Conservation (phyloP, 2,329 filamentous ascomycete species). For the Akanthomyces uredinophilus region DNA sequence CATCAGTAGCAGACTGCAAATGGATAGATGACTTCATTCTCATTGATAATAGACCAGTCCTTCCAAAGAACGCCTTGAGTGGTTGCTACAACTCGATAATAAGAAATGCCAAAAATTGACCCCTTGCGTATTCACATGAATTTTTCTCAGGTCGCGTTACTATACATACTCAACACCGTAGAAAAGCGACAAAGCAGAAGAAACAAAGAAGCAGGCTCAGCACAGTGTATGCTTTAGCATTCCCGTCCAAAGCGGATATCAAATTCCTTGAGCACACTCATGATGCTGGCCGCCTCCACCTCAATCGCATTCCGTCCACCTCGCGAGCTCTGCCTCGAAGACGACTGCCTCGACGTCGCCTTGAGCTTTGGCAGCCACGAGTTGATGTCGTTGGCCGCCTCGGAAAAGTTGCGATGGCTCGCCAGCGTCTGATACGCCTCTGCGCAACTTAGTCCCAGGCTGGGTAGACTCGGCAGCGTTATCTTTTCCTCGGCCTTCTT, state of each 20-base stretch:
- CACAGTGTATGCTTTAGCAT: slow-evolving; percentile 21
- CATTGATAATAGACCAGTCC: neutral
- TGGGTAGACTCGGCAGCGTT: slow-evolving; percentile 33
- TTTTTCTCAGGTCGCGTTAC: slow-evolving; percentile 1
- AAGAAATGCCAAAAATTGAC: neutral
- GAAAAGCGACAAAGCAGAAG: too few species aligned
- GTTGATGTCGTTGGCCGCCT: slow-evolving; percentile 67
- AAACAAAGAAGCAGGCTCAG: neutral
- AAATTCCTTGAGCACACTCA: slow-evolving; percentile 79
- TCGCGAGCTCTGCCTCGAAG: slow-evolving; percentile 24
- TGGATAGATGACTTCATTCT: neutral
- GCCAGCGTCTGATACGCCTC: slow-evolving; percentile 75
- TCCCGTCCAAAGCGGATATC: slow-evolving; percentile 63
- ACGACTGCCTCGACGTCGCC: slow-evolving; percentile 43
- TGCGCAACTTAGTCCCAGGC: slow-evolving; percentile 64
- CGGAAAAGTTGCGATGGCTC: slow-evolving; percentile 70
- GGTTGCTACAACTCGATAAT: neutral
- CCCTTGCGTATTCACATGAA: neutral
- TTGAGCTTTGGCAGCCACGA: slow-evolving; percentile 71
- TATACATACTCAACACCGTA: neutral
- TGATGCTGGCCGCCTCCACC: slow-evolving; percentile 77
- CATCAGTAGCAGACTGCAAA: neutral
- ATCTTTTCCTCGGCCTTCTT: slow-evolving; percentile 26
- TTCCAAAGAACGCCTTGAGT: neutral
- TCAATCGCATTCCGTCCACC: slow-evolving; percentile 58